These are phyloP conservation scores for Metrosideros polymorpha DNA, from an alignment of 441 rosid genomes.

Conservation along the genomic window DNA sequence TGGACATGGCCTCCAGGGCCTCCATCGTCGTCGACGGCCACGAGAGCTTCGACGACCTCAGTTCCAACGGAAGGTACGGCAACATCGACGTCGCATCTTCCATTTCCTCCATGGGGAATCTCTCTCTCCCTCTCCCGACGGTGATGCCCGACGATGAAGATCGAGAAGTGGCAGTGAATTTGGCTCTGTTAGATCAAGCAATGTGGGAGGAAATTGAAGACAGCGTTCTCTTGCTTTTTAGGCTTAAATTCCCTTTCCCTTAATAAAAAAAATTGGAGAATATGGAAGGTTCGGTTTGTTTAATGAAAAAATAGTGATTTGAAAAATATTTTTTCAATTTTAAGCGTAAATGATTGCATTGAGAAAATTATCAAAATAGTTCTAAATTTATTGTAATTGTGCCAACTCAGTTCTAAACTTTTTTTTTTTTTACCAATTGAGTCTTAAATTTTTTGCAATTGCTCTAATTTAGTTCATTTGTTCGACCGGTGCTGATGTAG, in stretches of 20 bases:
- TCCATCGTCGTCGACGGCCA: slow-evolving; percentile 65
- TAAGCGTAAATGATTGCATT: no score
- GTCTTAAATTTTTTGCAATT: no score
- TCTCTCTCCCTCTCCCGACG: neutral
- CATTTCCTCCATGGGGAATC: slow-evolving; percentile 2
- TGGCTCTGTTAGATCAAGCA: neutral
- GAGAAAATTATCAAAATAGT: no score
- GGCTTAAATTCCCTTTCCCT: neutral
- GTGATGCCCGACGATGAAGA: neutral
- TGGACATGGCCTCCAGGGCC: slow-evolving; percentile 41
- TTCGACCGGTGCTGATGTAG: no score
- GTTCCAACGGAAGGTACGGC: slow-evolving; percentile 37
- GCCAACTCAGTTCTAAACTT: no score
- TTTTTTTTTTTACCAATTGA: no score
- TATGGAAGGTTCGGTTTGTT: neutral
- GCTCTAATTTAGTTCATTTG: no score
- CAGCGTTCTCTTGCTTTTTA: neutral
- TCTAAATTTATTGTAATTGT: no score
- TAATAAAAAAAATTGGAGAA: neutral
- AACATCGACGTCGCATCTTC: slow-evolving; percentile 43
- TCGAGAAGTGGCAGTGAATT: neutral
- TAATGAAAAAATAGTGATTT: neutral
- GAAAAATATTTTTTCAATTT: neutral
- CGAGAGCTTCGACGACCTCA: slow-evolving; percentile 37
- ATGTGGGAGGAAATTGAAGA: neutral